A percentile compares a stretch with the other conserved stretches of the same genome.
These are phyloP conservation scores for Epichloe uncinata DNA, from an alignment of 2,329 filamentous ascomycete species.

Conservation along the genomic window DNA sequence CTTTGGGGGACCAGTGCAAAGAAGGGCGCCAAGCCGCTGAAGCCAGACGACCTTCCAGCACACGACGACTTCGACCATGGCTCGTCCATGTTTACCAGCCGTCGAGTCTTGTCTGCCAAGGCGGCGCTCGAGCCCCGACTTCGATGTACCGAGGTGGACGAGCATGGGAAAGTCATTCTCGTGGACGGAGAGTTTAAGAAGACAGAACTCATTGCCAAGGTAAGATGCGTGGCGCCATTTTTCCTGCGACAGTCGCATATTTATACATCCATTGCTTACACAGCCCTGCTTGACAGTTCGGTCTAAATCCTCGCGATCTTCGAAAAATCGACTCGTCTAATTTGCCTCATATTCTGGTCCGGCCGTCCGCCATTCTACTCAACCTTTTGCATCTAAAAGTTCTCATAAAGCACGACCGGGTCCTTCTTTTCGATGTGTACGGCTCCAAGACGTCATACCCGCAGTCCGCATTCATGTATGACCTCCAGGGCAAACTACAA, in stretches of 20 bases:
- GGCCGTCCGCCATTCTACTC: conserved; percentile 83
- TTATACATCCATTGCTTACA: neutral
- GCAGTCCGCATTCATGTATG: conserved; percentile 96
- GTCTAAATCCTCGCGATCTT: conserved; percentile 81
- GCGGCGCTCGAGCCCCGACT: conserved; percentile 73
- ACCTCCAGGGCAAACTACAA: conserved; percentile 81
- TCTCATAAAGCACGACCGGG: conserved; percentile 85
- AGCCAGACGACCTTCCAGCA: conserved; percentile 45
- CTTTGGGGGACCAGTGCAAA: conserved; percentile 30
- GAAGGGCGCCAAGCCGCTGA: conserved; percentile 28
- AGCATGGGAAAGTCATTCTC: conserved; percentile 79
- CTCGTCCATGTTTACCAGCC: conserved; percentile 48
- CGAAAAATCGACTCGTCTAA: conserved; percentile 97
- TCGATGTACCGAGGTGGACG: conserved; percentile 89
- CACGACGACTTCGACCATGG: conserved; percentile 45
- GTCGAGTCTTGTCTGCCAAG: conserved; percentile 58
- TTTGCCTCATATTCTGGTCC: conserved; percentile 87
- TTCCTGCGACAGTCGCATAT: neutral
- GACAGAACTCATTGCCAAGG: conserved; percentile 90
- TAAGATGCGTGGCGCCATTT: conserved; percentile 20
- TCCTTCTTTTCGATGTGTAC: conserved; percentile 92
- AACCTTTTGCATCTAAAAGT: conserved; percentile 95
- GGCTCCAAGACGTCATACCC: conserved; percentile 90
- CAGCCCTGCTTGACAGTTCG: conserved; percentile 46
- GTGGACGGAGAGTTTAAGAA: conserved; percentile 97